A percentile compares a stretch with the other conserved stretches of the same genome.
Conservation (phyloP, 345 rosid species). For the Acer campestre region DNA sequence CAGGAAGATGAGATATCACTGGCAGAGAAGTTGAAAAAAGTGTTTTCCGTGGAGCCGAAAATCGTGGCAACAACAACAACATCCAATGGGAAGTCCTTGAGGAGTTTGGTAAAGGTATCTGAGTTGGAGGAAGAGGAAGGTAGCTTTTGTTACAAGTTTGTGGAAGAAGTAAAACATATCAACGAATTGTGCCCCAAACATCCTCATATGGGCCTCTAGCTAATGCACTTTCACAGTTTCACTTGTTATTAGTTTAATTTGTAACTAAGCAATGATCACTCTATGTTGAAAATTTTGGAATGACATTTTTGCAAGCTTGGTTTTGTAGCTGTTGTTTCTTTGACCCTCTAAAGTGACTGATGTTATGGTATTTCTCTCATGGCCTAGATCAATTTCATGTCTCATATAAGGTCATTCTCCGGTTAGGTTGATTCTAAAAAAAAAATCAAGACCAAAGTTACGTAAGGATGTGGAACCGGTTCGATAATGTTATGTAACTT, state of each 20-base stretch:
- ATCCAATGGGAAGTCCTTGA: slow-evolving; percentile 16
- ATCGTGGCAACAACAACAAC: slow-evolving; percentile 19
- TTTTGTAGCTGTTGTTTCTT: too few relatives aligned
- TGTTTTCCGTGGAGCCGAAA: slow-evolving; percentile 20
- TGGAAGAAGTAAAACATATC: not conserved
- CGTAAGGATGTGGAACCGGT: too few relatives aligned
- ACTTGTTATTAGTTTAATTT: not conserved
- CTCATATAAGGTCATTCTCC: too few relatives aligned
- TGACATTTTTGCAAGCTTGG: too few relatives aligned
- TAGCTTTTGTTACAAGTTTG: not conserved
- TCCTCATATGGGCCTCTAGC: slow-evolving; percentile 14
- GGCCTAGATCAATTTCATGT: too few relatives aligned
- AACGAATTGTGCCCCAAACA: not conserved
- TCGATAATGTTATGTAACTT: too few relatives aligned
- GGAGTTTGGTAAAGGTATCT: not conserved
- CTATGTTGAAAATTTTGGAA: too few relatives aligned
- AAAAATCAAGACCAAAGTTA: too few relatives aligned
- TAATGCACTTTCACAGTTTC: not conserved
- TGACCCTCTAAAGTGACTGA: too few relatives aligned
- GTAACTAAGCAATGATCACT: not conserved
- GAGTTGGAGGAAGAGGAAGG: not conserved
- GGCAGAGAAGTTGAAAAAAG: slow-evolving; percentile 31
- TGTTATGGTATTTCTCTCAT: too few relatives aligned
- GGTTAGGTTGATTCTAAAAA: too few relatives aligned
- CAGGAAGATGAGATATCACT: slow-evolving; percentile 29